Percentiles rank a stretch among this genome's conserved stretches.
Conservation (phyloP, 495 filamentous ascomycete species). For the Neurospora sp. region DNA sequence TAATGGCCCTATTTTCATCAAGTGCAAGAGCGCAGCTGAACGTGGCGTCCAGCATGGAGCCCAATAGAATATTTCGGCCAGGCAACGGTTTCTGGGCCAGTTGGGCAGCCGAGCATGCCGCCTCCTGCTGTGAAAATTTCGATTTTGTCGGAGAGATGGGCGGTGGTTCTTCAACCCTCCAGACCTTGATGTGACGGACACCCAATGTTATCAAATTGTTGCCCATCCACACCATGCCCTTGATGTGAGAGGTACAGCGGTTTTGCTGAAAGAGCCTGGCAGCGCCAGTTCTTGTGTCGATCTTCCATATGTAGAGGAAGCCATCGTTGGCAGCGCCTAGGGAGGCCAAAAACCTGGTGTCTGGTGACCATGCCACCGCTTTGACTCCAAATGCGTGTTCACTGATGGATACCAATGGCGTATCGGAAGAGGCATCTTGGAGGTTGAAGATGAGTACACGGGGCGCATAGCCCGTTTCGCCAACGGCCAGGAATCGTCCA, state of each 20-base stretch:
- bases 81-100: conserved; percentile 40
- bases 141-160: conserved; percentile 38
- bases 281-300: conserved; percentile 74
- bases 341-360: conserved; percentile 79
- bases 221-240: conserved; percentile 83
- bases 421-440: conserved; percentile 64
- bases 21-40: conserved; percentile 74
- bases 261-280: conserved; percentile 84
- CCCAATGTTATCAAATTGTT: conserved; percentile 54
- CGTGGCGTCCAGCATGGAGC: conserved; percentile 64
- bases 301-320: conserved; percentile 84
- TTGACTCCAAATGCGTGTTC: conserved; percentile 89
- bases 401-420: conserved; percentile 71
- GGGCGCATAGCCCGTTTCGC: conserved; percentile 92
- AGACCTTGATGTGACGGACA: conserved; percentile 87
- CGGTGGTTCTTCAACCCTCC: conserved; percentile 62
- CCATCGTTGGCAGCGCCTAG: conserved; percentile 85
- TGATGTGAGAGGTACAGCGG: conserved; percentile 78
- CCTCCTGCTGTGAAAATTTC: conserved; percentile 34
- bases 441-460: conserved; percentile 84
- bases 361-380: conserved; percentile 78
- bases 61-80: conserved; percentile 64
- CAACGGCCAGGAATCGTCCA: conserved; percentile 81
- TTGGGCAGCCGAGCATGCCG: conserved; percentile 19
- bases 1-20: conserved; percentile 55